These are phyloP conservation scores for Jimgerdemannia flammicorona DNA, from an alignment of 192 early-diverging fungal genomes.

Conservation along the genomic window DNA sequence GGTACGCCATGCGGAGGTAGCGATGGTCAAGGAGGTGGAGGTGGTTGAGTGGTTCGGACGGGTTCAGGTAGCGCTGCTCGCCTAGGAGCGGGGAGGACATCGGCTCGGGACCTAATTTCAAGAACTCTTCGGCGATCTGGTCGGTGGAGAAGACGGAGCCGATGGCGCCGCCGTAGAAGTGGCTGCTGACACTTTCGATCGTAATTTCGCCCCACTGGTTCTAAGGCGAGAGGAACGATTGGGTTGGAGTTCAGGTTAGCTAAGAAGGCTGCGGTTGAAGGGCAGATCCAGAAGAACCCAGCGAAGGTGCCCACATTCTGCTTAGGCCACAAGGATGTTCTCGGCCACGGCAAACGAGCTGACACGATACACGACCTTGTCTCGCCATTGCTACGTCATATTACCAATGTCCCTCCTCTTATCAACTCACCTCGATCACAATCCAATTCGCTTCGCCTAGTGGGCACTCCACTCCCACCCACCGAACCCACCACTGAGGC, in stretches of 20 bases:
- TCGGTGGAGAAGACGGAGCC: constrained; percentile 62
- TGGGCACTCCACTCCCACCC: constrained; percentile 60
- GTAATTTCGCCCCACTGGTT: constrained; percentile 62
- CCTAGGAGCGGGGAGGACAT: constrained; percentile 4
- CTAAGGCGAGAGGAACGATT: constrained; percentile 20
- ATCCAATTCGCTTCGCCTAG: constrained; percentile 73
- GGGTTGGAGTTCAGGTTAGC: background rate
- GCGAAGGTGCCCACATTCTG: too few species aligned
- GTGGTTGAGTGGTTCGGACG: constrained; percentile 31
- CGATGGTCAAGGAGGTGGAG: constrained; percentile 50
- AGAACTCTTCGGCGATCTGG: constrained; percentile 38
- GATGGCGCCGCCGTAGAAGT: constrained; percentile 61
- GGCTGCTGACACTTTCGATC: constrained; percentile 48
- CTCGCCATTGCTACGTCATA: background rate
- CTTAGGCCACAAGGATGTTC: constrained; percentile 1
- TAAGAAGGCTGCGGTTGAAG: too few species aligned
- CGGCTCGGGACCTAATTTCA: background rate
- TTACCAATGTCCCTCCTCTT: background rate
- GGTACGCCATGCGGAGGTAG: constrained; percentile 50
- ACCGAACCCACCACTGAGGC: constrained; percentile 65
- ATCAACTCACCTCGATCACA: constrained; percentile 48
- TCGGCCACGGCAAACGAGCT: background rate
- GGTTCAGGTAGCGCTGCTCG: constrained; percentile 11
- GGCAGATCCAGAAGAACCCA: too few species aligned
- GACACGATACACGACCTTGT: background rate